Conservation (phyloP, 2,329 filamentous ascomycete genomes). For the Lachnellula hyalina region DNA sequence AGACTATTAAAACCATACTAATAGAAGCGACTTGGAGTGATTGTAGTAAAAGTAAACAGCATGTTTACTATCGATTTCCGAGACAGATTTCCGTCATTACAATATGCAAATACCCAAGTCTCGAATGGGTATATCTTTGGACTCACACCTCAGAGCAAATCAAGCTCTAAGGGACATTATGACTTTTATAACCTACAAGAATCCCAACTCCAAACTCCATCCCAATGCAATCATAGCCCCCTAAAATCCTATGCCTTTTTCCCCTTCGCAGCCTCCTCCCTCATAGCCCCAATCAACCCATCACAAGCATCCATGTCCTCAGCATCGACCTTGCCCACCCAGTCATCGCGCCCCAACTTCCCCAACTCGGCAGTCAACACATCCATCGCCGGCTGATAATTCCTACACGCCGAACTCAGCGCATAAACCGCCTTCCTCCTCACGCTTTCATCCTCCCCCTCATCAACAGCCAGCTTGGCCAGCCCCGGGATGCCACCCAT, state of each 20-base stretch:
- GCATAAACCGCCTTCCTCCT: slow-evolving; percentile 87
- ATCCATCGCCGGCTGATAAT: slow-evolving; percentile 82
- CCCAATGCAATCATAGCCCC: slow-evolving; percentile 2
- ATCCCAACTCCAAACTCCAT: not conserved
- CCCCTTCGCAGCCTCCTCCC: slow-evolving; percentile 39
- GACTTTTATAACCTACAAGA: too few species aligned
- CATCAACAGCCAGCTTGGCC: slow-evolving; percentile 56
- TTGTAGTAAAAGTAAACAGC: too few species aligned
- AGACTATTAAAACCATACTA: too few species aligned
- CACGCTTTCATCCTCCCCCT: slow-evolving; percentile 56
- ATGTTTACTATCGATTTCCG: too few species aligned
- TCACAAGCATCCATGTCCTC: slow-evolving; percentile 84
- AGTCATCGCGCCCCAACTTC: slow-evolving; percentile 48
- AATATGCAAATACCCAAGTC: too few species aligned
- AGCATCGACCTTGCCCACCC: slow-evolving; percentile 61
- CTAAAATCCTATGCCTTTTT: not conserved
- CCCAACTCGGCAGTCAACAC: slow-evolving; percentile 56
- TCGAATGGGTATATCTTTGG: too few species aligned
- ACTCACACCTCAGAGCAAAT: too few species aligned
- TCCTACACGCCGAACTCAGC: slow-evolving; percentile 77
- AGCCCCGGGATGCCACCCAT: slow-evolving; percentile 66
- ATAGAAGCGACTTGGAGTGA: too few species aligned
- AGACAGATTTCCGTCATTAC: too few species aligned
- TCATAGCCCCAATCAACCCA: slow-evolving; percentile 62
- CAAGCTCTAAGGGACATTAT: not conserved